Evolutionary conservation across 208 protist species (phyloP).

Genomic region (Porcisia hertigi): DNA sequence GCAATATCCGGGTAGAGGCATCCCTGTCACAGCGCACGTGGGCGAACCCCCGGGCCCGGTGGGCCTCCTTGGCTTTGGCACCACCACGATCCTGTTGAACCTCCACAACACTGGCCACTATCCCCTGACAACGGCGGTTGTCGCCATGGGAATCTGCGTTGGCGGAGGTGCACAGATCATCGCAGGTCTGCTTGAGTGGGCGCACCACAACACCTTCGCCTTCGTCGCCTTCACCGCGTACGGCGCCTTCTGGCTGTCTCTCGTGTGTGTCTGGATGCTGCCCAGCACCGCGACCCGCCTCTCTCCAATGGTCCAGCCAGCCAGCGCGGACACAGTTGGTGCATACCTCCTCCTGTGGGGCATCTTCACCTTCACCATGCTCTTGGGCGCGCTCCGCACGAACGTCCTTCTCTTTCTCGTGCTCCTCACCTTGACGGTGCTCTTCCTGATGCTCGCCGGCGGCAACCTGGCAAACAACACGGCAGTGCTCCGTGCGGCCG

Average conservation of each 20-base stretch:
- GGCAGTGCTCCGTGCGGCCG: slow-evolving; percentile 29
- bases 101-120: slow-evolving; percentile 46
- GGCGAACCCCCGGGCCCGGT: slow-evolving; percentile 34
- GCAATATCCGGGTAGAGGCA: too few species aligned
- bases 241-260: slow-evolving; percentile 56
- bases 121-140: slow-evolving; percentile 22
- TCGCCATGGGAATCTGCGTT: slow-evolving; percentile 37
- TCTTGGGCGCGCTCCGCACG: slow-evolving; percentile 32
- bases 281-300: slow-evolving; percentile 19
- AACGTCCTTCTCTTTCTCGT: slow-evolving; percentile 26
- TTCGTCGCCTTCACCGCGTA: slow-evolving; percentile 38
- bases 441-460: slow-evolving; percentile 29
- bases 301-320: background rate
- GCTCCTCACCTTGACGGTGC: slow-evolving; percentile 31
- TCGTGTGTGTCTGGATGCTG: slow-evolving; percentile 43
- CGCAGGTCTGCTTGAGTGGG: slow-evolving; percentile 46
- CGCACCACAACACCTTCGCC: slow-evolving; percentile 54
- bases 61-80: slow-evolving; percentile 59
- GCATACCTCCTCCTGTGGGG: slow-evolving; percentile 29
- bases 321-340: slow-evolving; percentile 20
- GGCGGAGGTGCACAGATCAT: slow-evolving; percentile 62
- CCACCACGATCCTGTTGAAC: slow-evolving; percentile 61
- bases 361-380: slow-evolving; percentile 31
- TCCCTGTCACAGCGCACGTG: too few species aligned
- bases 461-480: slow-evolving; percentile 26